Percentiles rank a stretch among this genome's conserved stretches.
Evolutionary conservation across 225 moss, liverwort and hornwort species (phyloP).

Genomic region (Lunularia cruciata): DNA sequence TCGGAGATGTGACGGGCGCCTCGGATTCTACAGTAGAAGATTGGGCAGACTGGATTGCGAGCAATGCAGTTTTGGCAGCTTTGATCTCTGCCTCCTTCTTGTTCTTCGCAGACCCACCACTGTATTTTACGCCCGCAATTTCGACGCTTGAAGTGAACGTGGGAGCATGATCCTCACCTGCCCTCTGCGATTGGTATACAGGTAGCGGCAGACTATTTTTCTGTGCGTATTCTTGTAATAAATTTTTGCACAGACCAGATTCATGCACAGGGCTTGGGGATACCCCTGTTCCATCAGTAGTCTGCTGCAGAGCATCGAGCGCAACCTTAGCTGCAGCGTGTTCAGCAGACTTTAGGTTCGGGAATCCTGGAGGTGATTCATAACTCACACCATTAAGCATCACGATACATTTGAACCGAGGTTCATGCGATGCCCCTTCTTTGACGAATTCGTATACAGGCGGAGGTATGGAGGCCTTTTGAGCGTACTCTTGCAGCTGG

Average conservation of each 20-base stretch:
- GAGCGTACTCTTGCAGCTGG: slow-evolving; percentile 98
- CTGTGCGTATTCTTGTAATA: slow-evolving; percentile 92
- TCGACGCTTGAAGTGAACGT: slow-evolving; percentile 82
- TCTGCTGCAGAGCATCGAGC: slow-evolving; percentile 60
- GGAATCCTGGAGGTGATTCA: slow-evolving; percentile 70
- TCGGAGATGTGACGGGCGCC: slow-evolving; percentile 6
- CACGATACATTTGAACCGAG: slow-evolving; percentile 85
- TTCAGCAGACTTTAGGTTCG: slow-evolving; percentile 86
- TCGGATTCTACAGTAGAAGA: slow-evolving; percentile 41
- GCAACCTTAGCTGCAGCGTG: slow-evolving; percentile 96
- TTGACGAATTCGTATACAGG: slow-evolving; percentile 92
- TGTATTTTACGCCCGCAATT: slow-evolving; percentile 87
- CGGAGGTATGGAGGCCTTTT: slow-evolving; percentile 77
- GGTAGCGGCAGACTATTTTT: slow-evolving; percentile 82
- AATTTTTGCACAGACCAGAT: slow-evolving; percentile 97
- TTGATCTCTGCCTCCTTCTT: slow-evolving; percentile 99
- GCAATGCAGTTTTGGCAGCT: slow-evolving; percentile 91
- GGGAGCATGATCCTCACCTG: slow-evolving; percentile 86
- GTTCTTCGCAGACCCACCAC: slow-evolving; percentile 82
- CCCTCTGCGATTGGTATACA: slow-evolving; percentile 75
- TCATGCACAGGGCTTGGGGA: slow-evolving; percentile 91
- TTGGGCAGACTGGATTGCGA: slow-evolving; percentile 78
- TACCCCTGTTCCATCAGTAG: slow-evolving; percentile 38
- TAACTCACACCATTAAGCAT: slow-evolving; percentile 66
- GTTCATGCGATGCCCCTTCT: slow-evolving; percentile 96